Base-by-base conservation (phyloP, 78 protist genomes). In the Cavenderia fasciculata region DNA sequence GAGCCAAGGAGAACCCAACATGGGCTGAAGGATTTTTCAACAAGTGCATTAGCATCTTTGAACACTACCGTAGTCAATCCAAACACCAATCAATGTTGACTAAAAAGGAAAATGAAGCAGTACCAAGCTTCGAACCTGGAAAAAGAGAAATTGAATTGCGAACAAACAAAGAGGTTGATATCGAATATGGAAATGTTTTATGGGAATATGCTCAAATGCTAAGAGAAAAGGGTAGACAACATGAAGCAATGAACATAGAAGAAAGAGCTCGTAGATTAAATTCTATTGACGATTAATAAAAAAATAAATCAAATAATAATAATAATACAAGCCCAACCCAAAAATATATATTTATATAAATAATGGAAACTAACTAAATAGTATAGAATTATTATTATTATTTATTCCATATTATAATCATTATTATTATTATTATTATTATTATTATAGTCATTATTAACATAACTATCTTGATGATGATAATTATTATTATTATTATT, bases 141-240 rank as follows among this genome's bases (percentile, higher is more conserved):
- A 82, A 82, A 56, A 68, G 90, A 34, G 90, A 82, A 27, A 65
- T 59, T 23, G 90, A 82, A 31, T 23, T 82, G 73, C 10, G 90
- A 21, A 56, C 36, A 2, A 82, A 82, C 52, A 82, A 68, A 43
- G 90, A 82, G 12, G 90, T 82, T 27, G 76, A 82, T 3, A 82
- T 82, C n/a, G 90, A 82, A 5, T 82, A 66, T 82, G 90, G 90
- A 5, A 68, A 57, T 68, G 90, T 82, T 6, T 44, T 82, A 16
- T 82, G 90, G 90, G 90, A 82, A 2, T 82, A 54, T 56, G 76
- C 90, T 41, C 90, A 82, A 44, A 68, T 82, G 90, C n/a, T 82
- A 18, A 56, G 90, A 43, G 76, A 65, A 16, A 65, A 57, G 44
- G 78, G 78, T 33, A 49, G 90, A 57, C 23, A 56, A 29, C 56